Base-by-base conservation (phyloP, 1,284 basidiomycete genomes). In the Apiotrichum gracile region DNA sequence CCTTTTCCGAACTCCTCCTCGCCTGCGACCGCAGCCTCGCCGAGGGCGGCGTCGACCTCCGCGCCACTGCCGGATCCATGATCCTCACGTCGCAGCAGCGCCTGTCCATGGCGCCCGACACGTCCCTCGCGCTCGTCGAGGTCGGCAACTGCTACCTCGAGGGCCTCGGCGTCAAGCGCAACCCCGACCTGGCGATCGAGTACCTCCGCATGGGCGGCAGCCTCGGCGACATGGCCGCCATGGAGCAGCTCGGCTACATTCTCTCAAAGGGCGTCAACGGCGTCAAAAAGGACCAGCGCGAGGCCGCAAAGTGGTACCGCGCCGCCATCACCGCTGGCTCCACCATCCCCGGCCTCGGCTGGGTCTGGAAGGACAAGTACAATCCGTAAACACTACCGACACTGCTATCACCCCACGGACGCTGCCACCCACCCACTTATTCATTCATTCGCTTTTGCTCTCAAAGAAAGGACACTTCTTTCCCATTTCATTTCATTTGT, bases 301-400 rank as follows among this genome's bases (percentile, higher is more conserved):
- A 75, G 58, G 71, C 74, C 17, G 72, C 73, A 3, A 68, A 65
- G 56, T 76, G 74, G 74, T 76, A 76, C 53, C 60, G 74, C 6
- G 69, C 68, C 46, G 74, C 74, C 10, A 62, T 70, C 26, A n/a
- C 66, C 33, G 68, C 67, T 13, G 68, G 70, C 6, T 62, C 62
- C 24, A 69, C 63, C 37, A 69, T 65, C 1, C 61, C 72, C 26
- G 74, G 74, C 5, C 52, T 76, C 35, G 70, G 72, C n/a, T 76
- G 74, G 74, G 64, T 76, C 5, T 74, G 71, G 67, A 76, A 76
- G 52, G 58, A 57, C 41, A 60, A 60, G 55, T 60, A 60, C 49
- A 58, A 54, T 42, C 14, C 13, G 19, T 16, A 13, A 35, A 16
- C 37, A 21, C n/a, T 21, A n/a, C n/a, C n/a, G n/a, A n/a, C n/a